A percentile compares a stretch with the other conserved stretches of the same genome.
Evolutionary conservation across 306 rosid species (phyloP).

Genomic region (Glycine latifolia): DNA sequence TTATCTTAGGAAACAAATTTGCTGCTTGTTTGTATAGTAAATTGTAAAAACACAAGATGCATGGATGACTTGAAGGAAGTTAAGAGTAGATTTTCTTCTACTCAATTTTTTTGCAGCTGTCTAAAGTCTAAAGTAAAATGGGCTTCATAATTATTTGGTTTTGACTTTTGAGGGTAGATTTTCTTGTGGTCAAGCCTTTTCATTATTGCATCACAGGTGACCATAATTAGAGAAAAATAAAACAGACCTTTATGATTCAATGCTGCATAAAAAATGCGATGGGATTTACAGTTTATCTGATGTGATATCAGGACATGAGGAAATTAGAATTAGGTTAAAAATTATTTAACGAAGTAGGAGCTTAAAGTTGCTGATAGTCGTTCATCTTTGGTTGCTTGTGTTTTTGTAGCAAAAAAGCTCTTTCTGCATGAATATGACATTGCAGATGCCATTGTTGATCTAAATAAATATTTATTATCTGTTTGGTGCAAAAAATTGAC

Average conservation of each 20-base stretch:
- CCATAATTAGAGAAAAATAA: not conserved
- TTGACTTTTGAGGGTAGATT: constrained; percentile 8
- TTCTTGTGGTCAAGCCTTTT: constrained; percentile 4
- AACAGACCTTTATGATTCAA: constrained; percentile 4
- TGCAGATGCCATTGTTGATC: not conserved
- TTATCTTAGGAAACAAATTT: constrained; percentile 18
- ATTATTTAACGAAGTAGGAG: constrained; percentile 17
- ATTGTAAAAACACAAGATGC: not conserved
- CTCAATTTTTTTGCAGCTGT: not conserved
- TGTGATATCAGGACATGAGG: not conserved
- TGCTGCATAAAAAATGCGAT: not conserved
- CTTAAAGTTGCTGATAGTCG: constrained; percentile 14
- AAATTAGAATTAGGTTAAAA: constrained; percentile 28
- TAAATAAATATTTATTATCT: not conserved
- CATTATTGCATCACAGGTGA: not conserved
- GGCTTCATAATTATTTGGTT: constrained; percentile 25
- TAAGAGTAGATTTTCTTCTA: not conserved
- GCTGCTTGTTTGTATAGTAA: constrained; percentile 17
- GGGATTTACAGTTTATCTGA: not conserved
- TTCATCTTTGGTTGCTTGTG: too few species aligned
- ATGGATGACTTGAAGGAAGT: constrained; percentile 2
- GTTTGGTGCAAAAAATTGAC: constrained; percentile 12
- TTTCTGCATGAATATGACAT: constrained; percentile 3
- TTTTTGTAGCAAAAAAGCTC: too few species aligned
- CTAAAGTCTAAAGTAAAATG: constrained; percentile 1